Percentiles rank a stretch among this genome's conserved stretches.
These are phyloP conservation scores for Arthrobotrys entomopaga DNA, from an alignment of 2,329 filamentous ascomycete genomes.

Conservation along the genomic window DNA sequence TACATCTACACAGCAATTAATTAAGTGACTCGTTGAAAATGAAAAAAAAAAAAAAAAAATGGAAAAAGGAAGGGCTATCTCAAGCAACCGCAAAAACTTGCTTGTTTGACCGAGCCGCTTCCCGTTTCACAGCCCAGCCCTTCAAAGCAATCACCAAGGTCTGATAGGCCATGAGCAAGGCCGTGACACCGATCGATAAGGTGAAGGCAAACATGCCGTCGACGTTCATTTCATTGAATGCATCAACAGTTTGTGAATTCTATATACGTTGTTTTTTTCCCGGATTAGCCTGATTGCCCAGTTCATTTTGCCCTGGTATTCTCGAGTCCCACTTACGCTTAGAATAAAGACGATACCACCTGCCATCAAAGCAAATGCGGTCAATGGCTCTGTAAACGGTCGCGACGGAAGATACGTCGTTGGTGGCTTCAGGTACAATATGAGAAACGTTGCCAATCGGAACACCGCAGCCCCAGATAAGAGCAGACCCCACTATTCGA, in stretches of 20 bases:
- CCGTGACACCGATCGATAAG: slow-evolving; percentile 82
- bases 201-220: slow-evolving; percentile 96
- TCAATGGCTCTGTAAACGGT: slow-evolving; percentile 88
- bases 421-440: slow-evolving; percentile 82
- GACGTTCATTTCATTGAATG: slow-evolving; percentile 72
- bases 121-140: slow-evolving; percentile 76
- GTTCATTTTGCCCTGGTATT: not conserved
- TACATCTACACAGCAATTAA: slow-evolving; percentile 5
- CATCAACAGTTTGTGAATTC: slow-evolving; percentile 77
- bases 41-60: not conserved
- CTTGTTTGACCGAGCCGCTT: slow-evolving; percentile 43
- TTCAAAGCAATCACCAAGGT: slow-evolving; percentile 82
- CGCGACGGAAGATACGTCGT: slow-evolving; percentile 81
- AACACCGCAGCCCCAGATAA: slow-evolving; percentile 83
- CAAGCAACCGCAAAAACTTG: slow-evolving; percentile 44
- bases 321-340: slow-evolving; percentile 71
- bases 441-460: slow-evolving; percentile 79
- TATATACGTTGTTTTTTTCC: slow-evolving; percentile 61
- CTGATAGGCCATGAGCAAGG: slow-evolving; percentile 85
- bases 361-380: slow-evolving; percentile 84
- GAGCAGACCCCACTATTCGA: slow-evolving; percentile 80
- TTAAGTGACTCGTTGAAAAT: not conserved
- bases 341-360: slow-evolving; percentile 94
- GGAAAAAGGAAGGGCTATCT: slow-evolving; percentile 3
- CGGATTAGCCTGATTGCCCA: too few species aligned